Evolutionary conservation across 164 flowering plant species (phyloP).

Genomic region (Stephania yunnanensis): DNA sequence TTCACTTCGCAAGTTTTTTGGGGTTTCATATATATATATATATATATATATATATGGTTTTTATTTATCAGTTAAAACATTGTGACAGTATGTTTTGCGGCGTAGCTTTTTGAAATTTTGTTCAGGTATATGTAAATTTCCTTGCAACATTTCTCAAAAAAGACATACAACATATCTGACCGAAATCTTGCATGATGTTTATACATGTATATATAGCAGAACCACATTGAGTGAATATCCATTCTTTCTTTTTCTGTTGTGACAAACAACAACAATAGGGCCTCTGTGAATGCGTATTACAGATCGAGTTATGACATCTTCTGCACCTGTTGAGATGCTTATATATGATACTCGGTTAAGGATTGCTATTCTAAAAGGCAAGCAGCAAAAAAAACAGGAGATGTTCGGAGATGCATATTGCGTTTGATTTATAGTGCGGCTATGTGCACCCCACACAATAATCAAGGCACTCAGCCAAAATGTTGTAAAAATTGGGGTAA

Average conservation of each 20-base stretch:
- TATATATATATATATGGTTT: background rate
- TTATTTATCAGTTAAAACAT: background rate
- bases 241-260: background rate
- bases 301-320: too few relatives aligned
- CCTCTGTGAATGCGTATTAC: too few relatives aligned
- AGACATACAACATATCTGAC: background rate
- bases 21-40: background rate
- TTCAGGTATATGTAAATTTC: background rate
- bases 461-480: too few relatives aligned
- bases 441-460: too few relatives aligned
- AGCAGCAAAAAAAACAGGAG: too few relatives aligned
- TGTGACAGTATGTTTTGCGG: background rate
- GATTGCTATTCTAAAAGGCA: too few relatives aligned
- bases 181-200: background rate
- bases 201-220: background rate
- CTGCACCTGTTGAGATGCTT: too few relatives aligned
- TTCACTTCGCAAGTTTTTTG: too few relatives aligned
- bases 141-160: background rate
- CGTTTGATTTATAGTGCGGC: too few relatives aligned
- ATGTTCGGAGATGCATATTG: too few relatives aligned
- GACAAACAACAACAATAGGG: background rate
- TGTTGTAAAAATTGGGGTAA: too few relatives aligned
- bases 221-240: background rate
- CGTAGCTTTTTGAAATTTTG: background rate
- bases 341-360: too few relatives aligned